phyloP scores from a whole-genome alignment of 1,139 yeast species.

The Meyerozyma elateridarum region DNA sequence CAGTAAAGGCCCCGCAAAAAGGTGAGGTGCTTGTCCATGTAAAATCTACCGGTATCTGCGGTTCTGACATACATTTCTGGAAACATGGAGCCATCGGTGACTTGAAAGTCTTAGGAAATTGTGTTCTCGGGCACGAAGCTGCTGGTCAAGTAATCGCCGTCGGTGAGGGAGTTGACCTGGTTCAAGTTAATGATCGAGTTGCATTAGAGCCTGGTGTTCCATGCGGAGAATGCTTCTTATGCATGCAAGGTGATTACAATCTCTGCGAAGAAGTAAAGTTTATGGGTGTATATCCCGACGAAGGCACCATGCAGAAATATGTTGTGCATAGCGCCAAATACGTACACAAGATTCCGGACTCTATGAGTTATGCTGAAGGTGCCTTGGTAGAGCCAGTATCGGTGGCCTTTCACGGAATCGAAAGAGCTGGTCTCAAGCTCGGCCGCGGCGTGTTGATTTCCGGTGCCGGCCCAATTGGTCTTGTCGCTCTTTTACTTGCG shows the following conservation, averaged over 20 bases:
- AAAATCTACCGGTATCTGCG: constrained; percentile 38
- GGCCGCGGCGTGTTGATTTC: constrained; percentile 24
- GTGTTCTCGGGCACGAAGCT: constrained; percentile 31
- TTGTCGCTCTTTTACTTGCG: constrained; percentile 25
- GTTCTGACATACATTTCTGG: constrained; percentile 32
- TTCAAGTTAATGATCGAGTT: constrained; percentile 29
- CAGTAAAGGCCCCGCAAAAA: constrained; percentile 23
- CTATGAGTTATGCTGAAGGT: constrained; percentile 26
- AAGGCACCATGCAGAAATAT: constrained; percentile 25
- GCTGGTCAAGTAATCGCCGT: constrained; percentile 27
- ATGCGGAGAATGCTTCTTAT: constrained; percentile 27
- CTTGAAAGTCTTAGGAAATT: constrained; percentile 18
- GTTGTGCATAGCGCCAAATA: constrained; percentile 15
- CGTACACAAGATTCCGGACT: constrained; percentile 26
- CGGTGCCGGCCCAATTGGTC: constrained; percentile 34
- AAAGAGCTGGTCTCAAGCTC: constrained; percentile 21
- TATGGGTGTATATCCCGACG: constrained; percentile 20
- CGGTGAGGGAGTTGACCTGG: constrained; percentile 22
- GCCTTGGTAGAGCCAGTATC: constrained; percentile 30
- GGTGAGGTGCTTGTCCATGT: constrained; percentile 31
- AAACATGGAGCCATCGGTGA: constrained; percentile 30
- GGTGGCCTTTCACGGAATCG: constrained; percentile 30
- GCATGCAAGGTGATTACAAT: constrained; percentile 24
- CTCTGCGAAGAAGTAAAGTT: constrained; percentile 21
- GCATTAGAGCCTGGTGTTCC: constrained; percentile 26